These are phyloP conservation scores for Ambrosia artemisiifolia DNA, from an alignment of 129 eudicot genomes.

Conservation along the genomic window DNA sequence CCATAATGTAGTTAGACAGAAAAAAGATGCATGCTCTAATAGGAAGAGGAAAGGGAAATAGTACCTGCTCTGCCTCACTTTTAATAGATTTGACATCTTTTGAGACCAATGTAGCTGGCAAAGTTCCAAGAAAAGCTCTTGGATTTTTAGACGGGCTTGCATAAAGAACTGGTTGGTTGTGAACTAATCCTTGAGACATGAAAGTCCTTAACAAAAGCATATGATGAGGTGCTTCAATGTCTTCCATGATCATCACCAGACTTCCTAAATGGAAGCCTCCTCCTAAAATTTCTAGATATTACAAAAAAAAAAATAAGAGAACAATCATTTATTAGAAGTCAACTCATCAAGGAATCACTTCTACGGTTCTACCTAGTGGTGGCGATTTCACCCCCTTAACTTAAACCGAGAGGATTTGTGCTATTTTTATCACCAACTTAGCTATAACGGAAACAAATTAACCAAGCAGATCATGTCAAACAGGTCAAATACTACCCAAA, in stretches of 20 bases:
- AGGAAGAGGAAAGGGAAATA: background rate
- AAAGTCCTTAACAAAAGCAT: conserved; percentile 89
- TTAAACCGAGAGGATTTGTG: background rate
- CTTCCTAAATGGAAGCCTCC: conserved; percentile 95
- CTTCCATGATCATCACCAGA: conserved; percentile 92
- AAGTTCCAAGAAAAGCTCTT: conserved; percentile 81
- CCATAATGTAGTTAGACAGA: background rate
- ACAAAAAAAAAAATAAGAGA: background rate
- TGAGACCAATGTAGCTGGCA: conserved; percentile 63
- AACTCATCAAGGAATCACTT: background rate
- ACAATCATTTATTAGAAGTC: background rate
- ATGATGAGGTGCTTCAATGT: conserved; percentile 96
- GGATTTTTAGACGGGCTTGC: conserved; percentile 87
- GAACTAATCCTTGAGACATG: conserved; percentile 93
- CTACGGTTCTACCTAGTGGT: background rate
- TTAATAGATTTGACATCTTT: conserved; percentile 73
- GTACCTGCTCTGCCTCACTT: conserved; percentile 60
- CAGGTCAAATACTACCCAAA: background rate
- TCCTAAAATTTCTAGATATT: conserved; percentile 70
- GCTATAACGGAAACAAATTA: background rate
- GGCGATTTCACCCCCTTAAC: background rate
- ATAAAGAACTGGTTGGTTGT: conserved; percentile 84
- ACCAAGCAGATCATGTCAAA: background rate
- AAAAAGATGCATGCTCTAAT: background rate
- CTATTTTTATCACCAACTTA: background rate